Base-by-base conservation (phyloP, 2,329 filamentous ascomycete genomes). In the Alternaria sp. region DNA sequence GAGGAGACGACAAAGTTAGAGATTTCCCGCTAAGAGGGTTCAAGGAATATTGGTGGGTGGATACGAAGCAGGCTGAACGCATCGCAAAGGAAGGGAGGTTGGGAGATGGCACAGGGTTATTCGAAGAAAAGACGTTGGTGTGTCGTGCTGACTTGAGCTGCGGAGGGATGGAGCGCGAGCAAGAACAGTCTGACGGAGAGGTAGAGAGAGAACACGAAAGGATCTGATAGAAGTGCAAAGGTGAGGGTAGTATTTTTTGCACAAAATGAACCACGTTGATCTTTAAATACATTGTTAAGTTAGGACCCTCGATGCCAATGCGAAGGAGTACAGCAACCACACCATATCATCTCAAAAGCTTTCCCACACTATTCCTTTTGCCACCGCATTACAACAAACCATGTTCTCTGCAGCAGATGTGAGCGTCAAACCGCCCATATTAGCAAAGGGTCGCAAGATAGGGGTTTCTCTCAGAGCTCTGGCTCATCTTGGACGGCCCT, bases 401-500 rank as follows among this genome's bases (percentile, higher is more conserved):
- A 49, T 24, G 3, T 11, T 18, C 20, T 3, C 24, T 20, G 20
- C 46, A 20, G 30, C 20, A 5, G 3, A n/a, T 34, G 0, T 39
- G n/a, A 39, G n/a, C 18, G n/a, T 11, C 7, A 20, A 39, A 16
- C 4, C 7, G 8, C 6, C 6, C 3, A 24, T 2, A 24, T 12
- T 20, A 12, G 36, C 20, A 38, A 9, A 18, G 5, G 18, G 18
- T 34, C 32, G 56, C 48, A 11, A 49, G 12, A 30, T 8, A 12
- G 1, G 30, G 9, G 3, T 34, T 62, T 51, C 55, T 55, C 34
- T 57, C 34, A 71, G 12, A 74, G 54, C 44, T 66, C 67, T n/a
- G 57, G 51, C 51, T 74, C 71, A n/a, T 71, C 61, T 22, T 56
- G 54, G 14, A 58, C 64, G 9, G 36, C 38, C 20, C 57, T 55